phyloP scores from a whole-genome alignment of 2,329 filamentous ascomycete species.

The Microdochium bolleyi region DNA sequence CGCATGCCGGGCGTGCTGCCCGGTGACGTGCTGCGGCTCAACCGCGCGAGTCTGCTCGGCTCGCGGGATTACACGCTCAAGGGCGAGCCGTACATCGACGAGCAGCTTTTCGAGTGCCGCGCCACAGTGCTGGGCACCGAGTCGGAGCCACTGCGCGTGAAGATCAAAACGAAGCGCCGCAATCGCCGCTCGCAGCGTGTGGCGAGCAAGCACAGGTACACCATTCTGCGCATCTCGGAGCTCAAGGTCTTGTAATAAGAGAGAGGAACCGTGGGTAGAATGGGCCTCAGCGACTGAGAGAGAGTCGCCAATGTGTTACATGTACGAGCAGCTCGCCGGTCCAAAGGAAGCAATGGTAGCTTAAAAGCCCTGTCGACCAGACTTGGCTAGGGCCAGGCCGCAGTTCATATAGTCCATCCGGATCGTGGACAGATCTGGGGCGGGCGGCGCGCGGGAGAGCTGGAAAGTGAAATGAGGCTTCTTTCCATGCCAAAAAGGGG shows the following conservation, averaged over 20 bases:
- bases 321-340: too few relatives aligned
- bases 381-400: too few relatives aligned
- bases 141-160: slow-evolving; percentile 66
- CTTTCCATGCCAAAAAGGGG: too few relatives aligned
- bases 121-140: slow-evolving; percentile 81
- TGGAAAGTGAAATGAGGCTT: too few relatives aligned
- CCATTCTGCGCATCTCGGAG: slow-evolving; percentile 77
- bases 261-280: too few relatives aligned
- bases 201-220: slow-evolving; percentile 86
- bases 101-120: slow-evolving; percentile 75
- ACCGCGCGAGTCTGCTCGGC: slow-evolving; percentile 75
- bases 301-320: too few relatives aligned
- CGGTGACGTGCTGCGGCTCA: slow-evolving; percentile 81
- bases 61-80: slow-evolving; percentile 87
- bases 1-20: slow-evolving; percentile 67
- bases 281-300: too few relatives aligned
- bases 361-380: too few relatives aligned
- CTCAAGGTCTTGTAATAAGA: slow-evolving; percentile 45
- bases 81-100: slow-evolving; percentile 73
- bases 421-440: too few relatives aligned
- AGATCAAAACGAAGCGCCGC: slow-evolving; percentile 75
- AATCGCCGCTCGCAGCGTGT: slow-evolving; percentile 67
- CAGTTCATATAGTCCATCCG: too few relatives aligned
- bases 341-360: too few relatives aligned
- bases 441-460: too few relatives aligned